Evolutionary conservation across 192 early-diverging fungal genomes (phyloP), one percentile per base, ranked within the genome.

Genomic region (Chytriomyces confervae): DNA sequence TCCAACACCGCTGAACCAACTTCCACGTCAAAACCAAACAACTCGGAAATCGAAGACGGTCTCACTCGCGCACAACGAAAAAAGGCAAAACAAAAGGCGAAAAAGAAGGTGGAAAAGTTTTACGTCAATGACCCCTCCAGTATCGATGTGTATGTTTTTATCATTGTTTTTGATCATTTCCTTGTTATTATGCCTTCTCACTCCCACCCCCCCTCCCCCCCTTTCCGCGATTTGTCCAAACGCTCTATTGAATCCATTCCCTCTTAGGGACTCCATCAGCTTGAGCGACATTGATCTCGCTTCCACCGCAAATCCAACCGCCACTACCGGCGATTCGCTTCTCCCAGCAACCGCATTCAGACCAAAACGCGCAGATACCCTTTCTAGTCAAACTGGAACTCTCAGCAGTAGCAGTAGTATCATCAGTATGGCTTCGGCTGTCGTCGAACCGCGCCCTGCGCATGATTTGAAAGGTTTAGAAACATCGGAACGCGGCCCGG

Each of bases 31-130:
- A 36, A 36, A 36, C 61, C 49, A 16, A n/a, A n/a, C n/a, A 65
- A 47, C 16, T 63, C 61, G 50, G 62, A 70, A 64, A 78, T 67
- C n/a, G 53, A 43, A n/a, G 66, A 50, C 10, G 65, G 57, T 13
- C 73, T 90, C 68, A 84, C 87, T 5, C 78, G 84, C 51, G 76
- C 79, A 51, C 88, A 88, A 61, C 83, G 85, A 66, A 92, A 92
- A 69, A 91, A 87, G 77, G 79, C 82, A 18, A 90, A 86, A 57
- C 66, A 81, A 62, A 87, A 86, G 79, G 47, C 63, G 27, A 87
- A 84, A 66, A 84, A 87, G 77, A 45, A 13, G 20, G 44, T 4
- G 16, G 29, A n/a, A 11, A 64, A 29, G 29, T 36, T 36, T 36
- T 36, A 36, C 29, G 29, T 36, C 11, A 20, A 57, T 57, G 53